Evolutionary conservation across 2,329 filamentous ascomycete species (phyloP).

Genomic region (Fusarium subtropicale): DNA sequence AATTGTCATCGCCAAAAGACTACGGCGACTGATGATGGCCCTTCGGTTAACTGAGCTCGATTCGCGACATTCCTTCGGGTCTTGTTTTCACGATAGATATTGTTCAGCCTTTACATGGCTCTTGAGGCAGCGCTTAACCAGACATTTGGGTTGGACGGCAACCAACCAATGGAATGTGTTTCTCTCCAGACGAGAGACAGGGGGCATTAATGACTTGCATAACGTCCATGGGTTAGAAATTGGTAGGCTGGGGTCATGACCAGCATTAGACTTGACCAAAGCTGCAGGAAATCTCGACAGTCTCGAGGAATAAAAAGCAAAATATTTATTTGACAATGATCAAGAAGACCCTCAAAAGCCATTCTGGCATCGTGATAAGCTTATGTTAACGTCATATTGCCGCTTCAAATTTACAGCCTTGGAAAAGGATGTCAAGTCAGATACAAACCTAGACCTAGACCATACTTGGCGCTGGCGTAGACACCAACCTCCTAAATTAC

Average conservation of each 20-base stretch:
- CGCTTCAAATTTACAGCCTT: slow-evolving; percentile 4
- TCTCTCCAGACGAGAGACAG: neutral
- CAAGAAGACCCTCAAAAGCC: neutral
- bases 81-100: neutral
- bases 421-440: neutral
- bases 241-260: slow-evolving; percentile 5
- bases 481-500: slow-evolving; percentile 34
- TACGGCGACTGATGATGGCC: neutral
- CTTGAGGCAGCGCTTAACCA: neutral
- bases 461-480: slow-evolving; percentile 18
- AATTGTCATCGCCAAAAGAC: neutral
- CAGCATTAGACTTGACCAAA: neutral
- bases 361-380: neutral
- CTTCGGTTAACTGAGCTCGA: neutral
- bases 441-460: neutral
- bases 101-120: neutral
- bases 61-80: neutral
- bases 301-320: neutral
- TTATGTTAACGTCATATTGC: slow-evolving; percentile 22
- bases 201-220: slow-evolving; percentile 10
- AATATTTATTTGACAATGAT: neutral
- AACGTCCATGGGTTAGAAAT: neutral
- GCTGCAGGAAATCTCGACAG: neutral
- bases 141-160: neutral
- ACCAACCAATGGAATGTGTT: slow-evolving; percentile 1